Base-by-base conservation (phyloP, 768 basidiomycete species). In the Suillus clintonianus region DNA sequence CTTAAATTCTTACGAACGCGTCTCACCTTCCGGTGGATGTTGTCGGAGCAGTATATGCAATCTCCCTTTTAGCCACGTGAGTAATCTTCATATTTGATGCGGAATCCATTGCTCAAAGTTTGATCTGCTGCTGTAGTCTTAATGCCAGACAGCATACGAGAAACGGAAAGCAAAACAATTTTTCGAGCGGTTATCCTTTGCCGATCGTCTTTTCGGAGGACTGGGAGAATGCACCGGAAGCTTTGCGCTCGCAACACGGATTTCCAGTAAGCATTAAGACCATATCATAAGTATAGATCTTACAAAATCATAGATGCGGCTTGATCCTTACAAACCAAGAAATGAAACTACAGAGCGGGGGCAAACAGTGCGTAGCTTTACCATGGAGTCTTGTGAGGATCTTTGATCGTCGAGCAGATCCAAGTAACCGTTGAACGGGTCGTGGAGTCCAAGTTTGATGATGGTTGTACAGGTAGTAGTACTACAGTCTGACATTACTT, bases 11-110 rank as follows among this genome's bases (percentile, higher is more conserved):
- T 10, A 2, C 34, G 3, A 10, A 13, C 32, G 5, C 24, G 19
- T 45, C 24, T 17, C 9, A 2, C 32, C 19, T 37, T 5, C 17
- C 17, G 17, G 15, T 15, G 48, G 42, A 60, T 10, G n/a, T 14
- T 10, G 2, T 24, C 39, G 27, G 11, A 8, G 5, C 39, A 72
- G 71, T 72, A 15, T 66, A 72, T 11, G 71, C 71, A 48, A 73
- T 73, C 24, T 73, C 66, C 13, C 48, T 72, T 17, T 65, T 72
- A 42, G 72, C 72, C 17, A 74, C 66, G 72, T 74, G 60, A 6
- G 72, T 65, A 37, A 5, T 15, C 14, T 1, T 41, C 41, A 19
- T 32, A 36, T 27, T 9, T 37, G 8, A 37, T 37, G 36, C 36
- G 15, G 2, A 15, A 13, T 54, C n/a, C 24, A 14, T 27, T 24